Base-by-base conservation (phyloP, 768 basidiomycete genomes). In the Tylopilus rubrobrunneus region DNA sequence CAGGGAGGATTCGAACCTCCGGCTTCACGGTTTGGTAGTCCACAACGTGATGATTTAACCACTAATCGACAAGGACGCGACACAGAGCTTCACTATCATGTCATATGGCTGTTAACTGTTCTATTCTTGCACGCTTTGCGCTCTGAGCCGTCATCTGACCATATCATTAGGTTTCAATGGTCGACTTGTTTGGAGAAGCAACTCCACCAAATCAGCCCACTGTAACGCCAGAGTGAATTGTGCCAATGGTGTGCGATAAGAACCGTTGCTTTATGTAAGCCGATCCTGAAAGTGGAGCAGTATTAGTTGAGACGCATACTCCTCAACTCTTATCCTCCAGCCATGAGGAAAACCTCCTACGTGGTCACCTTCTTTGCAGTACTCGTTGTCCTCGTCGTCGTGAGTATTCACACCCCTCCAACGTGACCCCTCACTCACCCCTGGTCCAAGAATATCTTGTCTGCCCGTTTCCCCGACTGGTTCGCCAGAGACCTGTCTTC, bases 321-420 rank as follows among this genome's bases (percentile, higher is more conserved):
- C n/a, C n/a, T n/a, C 37, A 5, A 9, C 37, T 41, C 40, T 21
- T 10, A 21, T 41, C 47, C n/a, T 12, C 37, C 45, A 47, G 63
- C 49, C 28, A 86, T 88, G 86, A 76, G 86, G 57, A 87, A 86
- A 62, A 80, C 77, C 1, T 88, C 85, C 1, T 89, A 89, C 57
- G 79, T 78, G 27, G 57, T 86, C 48, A 80, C 86, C 0, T 85
- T 87, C 59, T 58, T 82, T 53, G 79, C 80, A 28, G 80, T 86
- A 1, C 62, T 76, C 4, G 51, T 78, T 14, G 75, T 77, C 6
- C 68, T 85, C 8, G 58, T 77, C 25, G 63, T 87, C 42, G 86
- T 87, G 55, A 57, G 85, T 71, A 19, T 17, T 31, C 7, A 31
- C 29, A 8, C 7, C 29, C 10, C 7, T 7, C 29, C 3, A 31